Evolutionary conservation across 176 grass and related monocot species (phyloP).

Genomic region (Carex kokanica): DNA sequence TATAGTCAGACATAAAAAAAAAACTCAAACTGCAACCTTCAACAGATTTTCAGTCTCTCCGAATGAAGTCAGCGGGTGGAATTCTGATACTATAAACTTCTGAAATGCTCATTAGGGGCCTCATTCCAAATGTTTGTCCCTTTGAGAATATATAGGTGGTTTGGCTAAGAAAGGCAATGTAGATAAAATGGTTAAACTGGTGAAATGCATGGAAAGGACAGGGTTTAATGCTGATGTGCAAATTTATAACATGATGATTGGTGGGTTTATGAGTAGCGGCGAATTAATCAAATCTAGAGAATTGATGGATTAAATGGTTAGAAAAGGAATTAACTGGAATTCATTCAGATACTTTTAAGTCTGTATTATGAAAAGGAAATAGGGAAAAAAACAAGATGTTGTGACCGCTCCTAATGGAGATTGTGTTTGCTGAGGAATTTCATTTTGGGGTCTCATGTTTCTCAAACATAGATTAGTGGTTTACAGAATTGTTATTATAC

Average conservation of each 20-base stretch:
- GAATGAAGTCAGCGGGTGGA: no score
- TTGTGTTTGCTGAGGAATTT: no score
- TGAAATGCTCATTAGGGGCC: conserved; percentile 52
- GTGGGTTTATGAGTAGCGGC: conserved; percentile 24
- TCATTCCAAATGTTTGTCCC: conserved; percentile 34
- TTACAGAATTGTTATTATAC: no score
- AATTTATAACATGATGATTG: conserved; percentile 33
- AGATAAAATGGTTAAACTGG: conserved; percentile 39
- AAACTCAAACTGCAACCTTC: no score
- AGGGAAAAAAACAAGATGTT: background rate
- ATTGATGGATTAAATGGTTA: conserved; percentile 26
- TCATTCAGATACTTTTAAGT: conserved; percentile 26
- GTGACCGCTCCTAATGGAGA: conserved; percentile 15
- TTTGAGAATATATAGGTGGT: conserved; percentile 41
- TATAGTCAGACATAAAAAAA: no score
- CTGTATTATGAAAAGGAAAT: conserved; percentile 16
- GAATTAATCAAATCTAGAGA: conserved; percentile 35
- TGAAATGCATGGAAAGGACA: conserved; percentile 55
- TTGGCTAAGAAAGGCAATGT: conserved; percentile 44
- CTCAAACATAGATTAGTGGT: no score
- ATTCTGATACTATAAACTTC: no score
- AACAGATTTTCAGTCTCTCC: no score
- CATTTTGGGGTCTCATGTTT: no score
- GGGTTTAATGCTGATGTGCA: conserved; percentile 40
- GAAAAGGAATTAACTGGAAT: conserved; percentile 39